Conservation (phyloP, 106 monocot species). For the Posidonia australis region DNA sequence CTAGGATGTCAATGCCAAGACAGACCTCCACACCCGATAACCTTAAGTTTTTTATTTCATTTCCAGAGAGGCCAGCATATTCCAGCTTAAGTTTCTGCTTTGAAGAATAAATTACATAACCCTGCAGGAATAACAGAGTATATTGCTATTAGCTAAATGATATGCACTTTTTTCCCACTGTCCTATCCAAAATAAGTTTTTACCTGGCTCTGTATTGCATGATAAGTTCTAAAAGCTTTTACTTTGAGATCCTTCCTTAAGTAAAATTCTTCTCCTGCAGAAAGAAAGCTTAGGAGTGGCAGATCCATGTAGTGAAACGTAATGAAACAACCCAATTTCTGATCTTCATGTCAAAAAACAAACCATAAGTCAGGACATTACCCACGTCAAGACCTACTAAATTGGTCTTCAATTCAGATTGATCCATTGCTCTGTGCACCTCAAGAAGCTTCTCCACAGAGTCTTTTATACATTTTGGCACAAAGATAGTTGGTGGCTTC, state of each 20-base stretch:
- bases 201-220: slow-evolving; percentile 82
- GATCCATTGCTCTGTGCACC: slow-evolving; percentile 77
- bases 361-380: slow-evolving; percentile 10
- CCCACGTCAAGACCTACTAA: slow-evolving; percentile 63
- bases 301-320: not conserved
- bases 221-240: slow-evolving; percentile 86
- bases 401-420: slow-evolving; percentile 70
- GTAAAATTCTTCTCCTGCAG: slow-evolving; percentile 66
- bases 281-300: not conserved
- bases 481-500: slow-evolving; percentile 90
- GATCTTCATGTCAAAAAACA: too few species aligned
- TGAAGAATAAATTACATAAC: slow-evolving; percentile 78
- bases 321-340: not conserved
- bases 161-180: not conserved
- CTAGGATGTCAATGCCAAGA: slow-evolving; percentile 11
- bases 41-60: slow-evolving; percentile 63
- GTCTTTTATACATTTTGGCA: slow-evolving; percentile 57
- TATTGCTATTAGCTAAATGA: not conserved
- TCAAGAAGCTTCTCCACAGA: slow-evolving; percentile 67
- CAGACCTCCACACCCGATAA: slow-evolving; percentile 92
- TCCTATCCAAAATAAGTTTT: not conserved
- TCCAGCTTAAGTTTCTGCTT: slow-evolving; percentile 82
- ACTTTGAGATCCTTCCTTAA: slow-evolving; percentile 81
- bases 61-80: slow-evolving; percentile 43
- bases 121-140: slow-evolving; percentile 28